Evolutionary conservation across 352 stramenopile genomes (phyloP).

Genomic region (Globisporangium lucens): DNA sequence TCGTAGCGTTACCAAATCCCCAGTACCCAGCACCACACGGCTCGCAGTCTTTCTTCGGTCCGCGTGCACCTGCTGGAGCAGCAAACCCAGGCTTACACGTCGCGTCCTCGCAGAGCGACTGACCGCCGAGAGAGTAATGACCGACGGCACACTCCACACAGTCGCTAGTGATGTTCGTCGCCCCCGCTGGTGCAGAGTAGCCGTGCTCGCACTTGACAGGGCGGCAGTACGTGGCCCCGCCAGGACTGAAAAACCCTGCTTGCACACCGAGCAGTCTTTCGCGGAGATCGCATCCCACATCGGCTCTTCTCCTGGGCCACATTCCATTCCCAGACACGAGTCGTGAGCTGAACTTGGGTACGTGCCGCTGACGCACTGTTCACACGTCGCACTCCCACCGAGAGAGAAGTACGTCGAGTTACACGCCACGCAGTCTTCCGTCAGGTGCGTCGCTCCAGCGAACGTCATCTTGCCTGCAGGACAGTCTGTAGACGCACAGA

Average conservation of each 20-base stretch:
- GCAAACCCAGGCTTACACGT: slow-evolving; percentile 34
- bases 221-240: slow-evolving; percentile 22
- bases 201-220: slow-evolving; percentile 31
- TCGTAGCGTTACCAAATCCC: slow-evolving; percentile 26
- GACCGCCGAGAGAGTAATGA: slow-evolving; percentile 35
- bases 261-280: slow-evolving; percentile 31
- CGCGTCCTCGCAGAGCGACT: slow-evolving; percentile 26
- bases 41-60: slow-evolving; percentile 34
- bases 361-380: slow-evolving; percentile 29
- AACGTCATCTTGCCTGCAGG: slow-evolving; percentile 22
- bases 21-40: slow-evolving; percentile 35
- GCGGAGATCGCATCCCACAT: slow-evolving; percentile 15
- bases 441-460: slow-evolving; percentile 22
- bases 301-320: slow-evolving; percentile 27
- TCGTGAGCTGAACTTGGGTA: slow-evolving; percentile 24
- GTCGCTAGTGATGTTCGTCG: slow-evolving; percentile 20
- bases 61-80: slow-evolving; percentile 24
- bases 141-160: slow-evolving; percentile 28
- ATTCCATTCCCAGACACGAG: slow-evolving; percentile 26
- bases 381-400: slow-evolving; percentile 31
- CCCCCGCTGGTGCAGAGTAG: slow-evolving; percentile 23
- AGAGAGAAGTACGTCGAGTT: slow-evolving; percentile 32
- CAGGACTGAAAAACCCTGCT: slow-evolving; percentile 35
- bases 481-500: slow-evolving; percentile 30
- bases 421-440: slow-evolving; percentile 25